A percentile compares a stretch with the other conserved stretches of the same genome.
Conservation (phyloP, 2,329 filamentous ascomycete genomes). For the Nothophoma quercina region DNA sequence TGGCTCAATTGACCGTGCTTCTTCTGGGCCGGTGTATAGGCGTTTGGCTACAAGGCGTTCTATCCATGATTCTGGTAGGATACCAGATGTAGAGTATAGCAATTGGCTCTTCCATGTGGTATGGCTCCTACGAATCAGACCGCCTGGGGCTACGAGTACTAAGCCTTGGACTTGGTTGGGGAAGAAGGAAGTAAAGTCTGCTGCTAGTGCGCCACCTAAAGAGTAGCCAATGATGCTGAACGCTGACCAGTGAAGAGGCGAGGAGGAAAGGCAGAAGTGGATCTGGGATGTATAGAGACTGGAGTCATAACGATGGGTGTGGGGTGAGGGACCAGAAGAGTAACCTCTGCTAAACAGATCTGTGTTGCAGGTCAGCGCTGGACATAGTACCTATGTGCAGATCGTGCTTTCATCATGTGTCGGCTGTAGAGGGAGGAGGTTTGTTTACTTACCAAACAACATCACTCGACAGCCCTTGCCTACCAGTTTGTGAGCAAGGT, state of each 20-base stretch:
- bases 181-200: conserved; percentile 74
- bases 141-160: conserved; percentile 79
- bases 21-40: conserved; percentile 39
- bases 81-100: conserved; percentile 66
- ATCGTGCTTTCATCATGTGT: too few relatives aligned
- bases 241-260: conserved; percentile 60
- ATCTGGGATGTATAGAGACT: conserved; percentile 77
- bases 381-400: too few relatives aligned
- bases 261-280: conserved; percentile 73
- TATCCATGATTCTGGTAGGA: conserved; percentile 67
- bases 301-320: conserved; percentile 73
- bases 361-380: conserved; percentile 42
- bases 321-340: conserved; percentile 69
- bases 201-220: conserved; percentile 76
- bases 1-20: conserved; percentile 33
- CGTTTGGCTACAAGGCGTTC: conserved; percentile 51
- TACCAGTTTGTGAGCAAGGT: conserved; percentile 71
- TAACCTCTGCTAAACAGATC: conserved; percentile 81
- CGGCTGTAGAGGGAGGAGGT: too few relatives aligned
- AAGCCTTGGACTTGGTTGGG: conserved; percentile 72
- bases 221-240: conserved; percentile 83
- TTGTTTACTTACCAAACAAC: conserved; percentile 69
- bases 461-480: conserved; percentile 76
- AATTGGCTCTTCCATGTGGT: conserved; percentile 68
- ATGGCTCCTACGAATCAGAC: conserved; percentile 72